Base-by-base conservation (phyloP, 208 protist genomes). In the Wallacemonas rigidus region DNA sequence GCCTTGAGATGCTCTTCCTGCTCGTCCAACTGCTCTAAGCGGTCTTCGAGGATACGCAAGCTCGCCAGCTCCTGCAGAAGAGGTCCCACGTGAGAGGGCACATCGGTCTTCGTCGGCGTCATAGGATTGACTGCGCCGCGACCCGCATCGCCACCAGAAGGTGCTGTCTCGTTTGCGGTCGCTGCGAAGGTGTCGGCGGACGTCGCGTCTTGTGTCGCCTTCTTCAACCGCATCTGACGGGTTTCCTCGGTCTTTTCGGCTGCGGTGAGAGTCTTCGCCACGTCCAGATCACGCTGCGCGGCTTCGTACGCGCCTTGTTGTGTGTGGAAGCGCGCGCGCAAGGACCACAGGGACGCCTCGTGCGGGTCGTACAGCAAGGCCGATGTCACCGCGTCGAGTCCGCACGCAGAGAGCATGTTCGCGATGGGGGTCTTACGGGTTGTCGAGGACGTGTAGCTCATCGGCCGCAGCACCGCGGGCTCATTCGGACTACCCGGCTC, bases 301-400 rank as follows among this genome's bases (percentile, higher is more conserved):
- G 45, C 43, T 11, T 63, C 62, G 36, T 39, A 5, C 9, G 43
- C 9, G 9, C 67, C 64, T 53, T 58, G 53, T 1, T 45, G 41
- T 7, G 7, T 54, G 4, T 36, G 15, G 12, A 75, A 39, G 1
- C 47, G 48, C 5, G 63, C 72, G 50, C 78, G 78, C 51, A 64
- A 41, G 2, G 70, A 50, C 74, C 74, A 73, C 48, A 72, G 47
- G 36, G 41, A 65, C 12, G 51, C 12, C 15, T 74, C 51, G n/a
- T 69, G 14, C 26, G 74, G 69, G 38, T 53, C 5, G 43, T 77
- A 71, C 54, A 69, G n/a, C 45, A 80, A 60, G 35, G 71, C 58
- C 47, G 26, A 53, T 12, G 62, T 71, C 14, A 75, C 71, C 3
- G 71, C 64, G 35, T 67, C 64, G 58, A 11, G 53, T 50, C 43